Evolutionary conservation across 805 yeast genomes (phyloP), one percentile per base, ranked within the genome.

Genomic region (Teunomyces barrocoloradensis): DNA sequence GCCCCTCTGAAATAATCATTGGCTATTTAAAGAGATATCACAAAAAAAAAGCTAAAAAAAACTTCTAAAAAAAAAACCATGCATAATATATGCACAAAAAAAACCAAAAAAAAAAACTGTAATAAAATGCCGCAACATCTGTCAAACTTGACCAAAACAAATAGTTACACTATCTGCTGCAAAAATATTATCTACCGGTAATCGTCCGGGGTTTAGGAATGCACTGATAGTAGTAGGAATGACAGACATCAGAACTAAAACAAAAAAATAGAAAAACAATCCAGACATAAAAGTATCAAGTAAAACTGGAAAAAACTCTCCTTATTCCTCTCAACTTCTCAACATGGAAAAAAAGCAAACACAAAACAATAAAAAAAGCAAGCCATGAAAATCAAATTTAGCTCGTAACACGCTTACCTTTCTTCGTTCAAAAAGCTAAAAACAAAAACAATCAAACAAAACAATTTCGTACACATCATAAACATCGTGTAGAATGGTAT

Each of bases 361-460:
- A 32, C 10, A 32, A 32, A 32, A 32, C 34, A 32, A 13, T 32
- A 13, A 32, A 32, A 23, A 25, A 25, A 32, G 9, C 17, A 13
- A 32, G 34, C 34, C 18, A 13, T 15, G 18, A 13, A 32, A 32
- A 13, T 10, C 10, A 17, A 32, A 32, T 32, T 32, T 13, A 32
- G 34, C n/a, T 17, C 34, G 34, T 32, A 15, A 13, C 18, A 32
- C 18, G 11, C 34, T 32, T 32, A 5, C 34, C 10, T 5, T 6
- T 30, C 13, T 13, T 2, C 13, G 34, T 6, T 30, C 34, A 7
- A n/a, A 32, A 36, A 20, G 18, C 29, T 28, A 23, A 41, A 32
- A 41, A 18, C 30, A 39, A 33, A 44, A 37, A 25, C 37, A 39
- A 37, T 28, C 23, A 42, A 48, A 43, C 39, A 37, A 46, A 41